Conservation (phyloP, 257 asterid species). For the Ajuga chamaepitys region DNA sequence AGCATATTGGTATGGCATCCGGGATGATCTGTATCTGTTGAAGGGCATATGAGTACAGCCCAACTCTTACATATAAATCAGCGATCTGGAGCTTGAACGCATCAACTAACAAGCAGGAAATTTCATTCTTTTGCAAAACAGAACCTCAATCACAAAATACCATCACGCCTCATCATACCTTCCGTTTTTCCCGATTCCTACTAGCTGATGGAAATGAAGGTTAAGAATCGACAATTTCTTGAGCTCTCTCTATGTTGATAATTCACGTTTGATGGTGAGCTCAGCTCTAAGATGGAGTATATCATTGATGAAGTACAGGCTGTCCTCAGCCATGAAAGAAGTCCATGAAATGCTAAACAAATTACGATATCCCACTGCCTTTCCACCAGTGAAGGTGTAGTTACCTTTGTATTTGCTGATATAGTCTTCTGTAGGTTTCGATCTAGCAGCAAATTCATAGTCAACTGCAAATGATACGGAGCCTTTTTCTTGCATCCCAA, state of each 20-base stretch:
- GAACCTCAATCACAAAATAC: background rate
- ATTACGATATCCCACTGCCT: slow-evolving; percentile 87
- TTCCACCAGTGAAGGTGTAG: slow-evolving; percentile 82
- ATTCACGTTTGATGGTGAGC: slow-evolving; percentile 58
- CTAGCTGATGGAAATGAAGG: background rate
- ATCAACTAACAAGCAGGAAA: background rate
- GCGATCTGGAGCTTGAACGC: slow-evolving; percentile 3
- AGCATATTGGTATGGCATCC: slow-evolving; percentile 9
- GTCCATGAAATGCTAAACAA: slow-evolving; percentile 72
- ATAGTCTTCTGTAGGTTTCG: slow-evolving; percentile 72
- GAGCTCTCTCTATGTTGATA: background rate
- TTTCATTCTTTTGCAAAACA: slow-evolving; percentile 1
- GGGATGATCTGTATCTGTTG: background rate
- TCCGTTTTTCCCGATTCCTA: background rate
- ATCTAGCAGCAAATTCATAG: slow-evolving; percentile 81
- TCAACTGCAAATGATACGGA: slow-evolving; percentile 73
- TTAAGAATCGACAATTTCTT: slow-evolving; percentile 12
- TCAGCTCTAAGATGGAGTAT: slow-evolving; percentile 80
- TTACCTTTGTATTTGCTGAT: slow-evolving; percentile 77
- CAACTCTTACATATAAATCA: slow-evolving; percentile 1
- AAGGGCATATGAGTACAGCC: slow-evolving; percentile 10
- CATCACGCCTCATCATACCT: background rate
- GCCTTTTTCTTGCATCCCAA: slow-evolving; percentile 95
- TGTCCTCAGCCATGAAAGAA: slow-evolving; percentile 77
- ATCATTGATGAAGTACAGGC: slow-evolving; percentile 59